A percentile compares a stretch with the other conserved stretches of the same genome.
phyloP scores from a whole-genome alignment of 2,329 filamentous ascomycete species.

The Aspergillus proliferans region DNA sequence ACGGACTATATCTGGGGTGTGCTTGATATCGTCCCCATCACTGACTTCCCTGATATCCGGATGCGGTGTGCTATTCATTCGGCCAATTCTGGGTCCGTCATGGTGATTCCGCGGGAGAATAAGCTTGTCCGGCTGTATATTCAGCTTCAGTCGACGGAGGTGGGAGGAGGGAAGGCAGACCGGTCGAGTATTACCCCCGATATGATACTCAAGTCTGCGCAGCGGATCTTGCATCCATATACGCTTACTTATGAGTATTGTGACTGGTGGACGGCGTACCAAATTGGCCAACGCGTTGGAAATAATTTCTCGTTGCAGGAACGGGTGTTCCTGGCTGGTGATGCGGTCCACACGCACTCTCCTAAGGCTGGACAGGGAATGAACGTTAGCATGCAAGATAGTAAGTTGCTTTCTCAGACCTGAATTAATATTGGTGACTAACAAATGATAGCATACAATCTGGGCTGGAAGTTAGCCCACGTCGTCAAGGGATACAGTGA shows the following conservation, averaged over 20 bases:
- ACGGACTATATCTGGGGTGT: conserved; percentile 43
- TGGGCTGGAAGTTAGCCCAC: conserved; percentile 52
- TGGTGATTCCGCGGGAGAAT: conserved; percentile 61
- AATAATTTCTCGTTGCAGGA: conserved; percentile 50
- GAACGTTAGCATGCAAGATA: conserved; percentile 66
- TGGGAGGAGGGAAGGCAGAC: conserved; percentile 46
- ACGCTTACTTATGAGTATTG: conserved; percentile 58
- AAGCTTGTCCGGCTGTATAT: conserved; percentile 61
- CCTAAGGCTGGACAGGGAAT: conserved; percentile 53
- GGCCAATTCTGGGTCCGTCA: conserved; percentile 51
- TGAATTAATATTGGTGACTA: not conserved
- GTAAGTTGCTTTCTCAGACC: conserved; percentile 7
- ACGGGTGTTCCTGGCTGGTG: conserved; percentile 64
- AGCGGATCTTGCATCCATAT: conserved; percentile 62
- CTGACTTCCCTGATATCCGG: conserved; percentile 52
- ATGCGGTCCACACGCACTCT: conserved; percentile 53
- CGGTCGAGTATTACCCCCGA: conserved; percentile 59
- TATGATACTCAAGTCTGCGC: conserved; percentile 56
- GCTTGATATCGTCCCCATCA: conserved; percentile 48
- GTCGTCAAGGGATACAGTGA: conserved; percentile 41
- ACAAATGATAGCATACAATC: conserved; percentile 41
- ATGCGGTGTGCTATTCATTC: conserved; percentile 55
- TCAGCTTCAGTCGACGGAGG: conserved; percentile 48
- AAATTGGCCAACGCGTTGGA: conserved; percentile 61
- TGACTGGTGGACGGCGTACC: conserved; percentile 63